Evolutionary conservation across 331 rosid species (phyloP).

Genomic region (Dryas integrifolia): DNA sequence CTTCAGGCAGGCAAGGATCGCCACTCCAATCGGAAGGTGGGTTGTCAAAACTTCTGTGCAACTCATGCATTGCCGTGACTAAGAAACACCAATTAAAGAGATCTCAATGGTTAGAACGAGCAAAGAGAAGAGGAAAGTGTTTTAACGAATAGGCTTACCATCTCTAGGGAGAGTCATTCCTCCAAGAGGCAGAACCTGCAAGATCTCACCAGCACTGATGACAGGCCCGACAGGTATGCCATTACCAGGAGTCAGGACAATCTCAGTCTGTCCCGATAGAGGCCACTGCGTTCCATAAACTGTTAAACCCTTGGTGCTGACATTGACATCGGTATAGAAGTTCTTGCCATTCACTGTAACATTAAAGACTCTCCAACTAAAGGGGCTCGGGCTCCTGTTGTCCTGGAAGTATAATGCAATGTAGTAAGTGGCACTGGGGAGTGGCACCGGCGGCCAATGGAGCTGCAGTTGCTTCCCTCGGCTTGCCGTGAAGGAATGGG

Average conservation of each 20-base stretch:
- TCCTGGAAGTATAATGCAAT: conserved; percentile 81
- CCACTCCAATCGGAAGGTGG: conserved; percentile 84
- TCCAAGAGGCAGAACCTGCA: conserved; percentile 65
- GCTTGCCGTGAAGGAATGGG: conserved; percentile 51
- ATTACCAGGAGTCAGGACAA: conserved; percentile 43
- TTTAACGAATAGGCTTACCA: conserved; percentile 37
- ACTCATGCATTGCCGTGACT: conserved; percentile 60
- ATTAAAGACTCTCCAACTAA: conserved; percentile 76
- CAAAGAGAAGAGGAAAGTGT: neutral
- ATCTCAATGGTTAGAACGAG: conserved; percentile 11
- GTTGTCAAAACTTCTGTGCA: conserved; percentile 51
- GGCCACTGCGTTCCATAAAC: conserved; percentile 69
- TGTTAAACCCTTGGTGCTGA: conserved; percentile 54
- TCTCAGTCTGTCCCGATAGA: conserved; percentile 56
- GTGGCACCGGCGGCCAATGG: conserved; percentile 60
- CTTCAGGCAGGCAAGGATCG: conserved; percentile 82
- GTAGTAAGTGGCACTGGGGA: conserved; percentile 59
- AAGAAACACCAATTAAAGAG: conserved; percentile 17
- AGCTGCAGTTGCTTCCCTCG: conserved; percentile 52
- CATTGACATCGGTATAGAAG: conserved; percentile 56
- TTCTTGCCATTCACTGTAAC: conserved; percentile 52
- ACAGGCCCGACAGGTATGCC: conserved; percentile 62
- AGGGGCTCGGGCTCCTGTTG: conserved; percentile 56
- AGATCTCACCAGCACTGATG: conserved; percentile 70
- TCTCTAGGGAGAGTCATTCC: conserved; percentile 64